phyloP scores from a whole-genome alignment of 2,329 filamentous ascomycete genomes.

The Paecilomyces niveus region DNA sequence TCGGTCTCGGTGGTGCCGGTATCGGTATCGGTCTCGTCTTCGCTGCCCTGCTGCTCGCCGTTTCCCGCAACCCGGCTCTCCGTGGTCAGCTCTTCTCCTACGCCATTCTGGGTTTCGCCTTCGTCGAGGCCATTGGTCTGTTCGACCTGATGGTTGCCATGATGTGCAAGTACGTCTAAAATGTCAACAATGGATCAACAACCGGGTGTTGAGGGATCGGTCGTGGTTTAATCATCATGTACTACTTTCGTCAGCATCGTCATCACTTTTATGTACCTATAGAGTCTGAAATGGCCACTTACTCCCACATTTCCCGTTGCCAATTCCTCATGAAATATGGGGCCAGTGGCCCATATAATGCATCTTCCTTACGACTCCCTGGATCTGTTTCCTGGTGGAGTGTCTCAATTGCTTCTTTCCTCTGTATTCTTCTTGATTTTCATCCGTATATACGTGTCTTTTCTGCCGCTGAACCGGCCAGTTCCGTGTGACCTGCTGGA shows the following conservation, averaged over 20 bases:
- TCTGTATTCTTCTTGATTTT: background rate
- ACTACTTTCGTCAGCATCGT: slow-evolving; percentile 13
- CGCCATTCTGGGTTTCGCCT: slow-evolving; percentile 91
- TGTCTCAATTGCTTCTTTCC: background rate
- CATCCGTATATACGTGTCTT: background rate
- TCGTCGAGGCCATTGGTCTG: slow-evolving; percentile 74
- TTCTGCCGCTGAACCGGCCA: background rate
- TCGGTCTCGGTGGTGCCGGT: slow-evolving; percentile 87
- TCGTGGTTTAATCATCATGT: slow-evolving; percentile 20
- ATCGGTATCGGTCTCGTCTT: slow-evolving; percentile 95
- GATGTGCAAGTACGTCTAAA: slow-evolving; percentile 76
- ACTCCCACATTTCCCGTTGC: slow-evolving; percentile 3
- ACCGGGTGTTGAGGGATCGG: slow-evolving; percentile 9
- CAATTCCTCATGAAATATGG: background rate
- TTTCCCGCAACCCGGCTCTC: slow-evolving; percentile 90
- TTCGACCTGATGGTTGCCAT: slow-evolving; percentile 89
- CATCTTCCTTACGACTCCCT: background rate
- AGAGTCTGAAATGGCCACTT: slow-evolving; percentile 22
- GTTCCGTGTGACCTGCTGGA: background rate
- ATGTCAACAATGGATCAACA: slow-evolving; percentile 1
- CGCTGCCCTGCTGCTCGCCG: slow-evolving; percentile 79
- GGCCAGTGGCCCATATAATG: background rate
- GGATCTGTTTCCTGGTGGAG: background rate
- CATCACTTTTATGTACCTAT: slow-evolving; percentile 16
- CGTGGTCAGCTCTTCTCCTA: slow-evolving; percentile 94